Evolutionary conservation across 176 grass and related monocot genomes (phyloP).

Genomic region (Chrysopogon serrulatus): DNA sequence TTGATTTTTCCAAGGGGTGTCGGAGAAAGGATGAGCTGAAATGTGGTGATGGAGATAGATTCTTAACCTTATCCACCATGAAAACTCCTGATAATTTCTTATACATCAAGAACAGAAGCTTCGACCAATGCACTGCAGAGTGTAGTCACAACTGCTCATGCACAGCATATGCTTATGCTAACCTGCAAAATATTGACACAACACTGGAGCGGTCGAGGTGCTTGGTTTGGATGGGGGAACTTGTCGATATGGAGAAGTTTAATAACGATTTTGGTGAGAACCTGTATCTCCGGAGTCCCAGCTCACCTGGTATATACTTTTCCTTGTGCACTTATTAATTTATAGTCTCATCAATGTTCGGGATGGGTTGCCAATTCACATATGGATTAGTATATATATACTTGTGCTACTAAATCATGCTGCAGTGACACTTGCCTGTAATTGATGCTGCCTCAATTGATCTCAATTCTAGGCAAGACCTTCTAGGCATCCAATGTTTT

Average conservation of each 20-base stretch:
- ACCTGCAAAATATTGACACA: neutral
- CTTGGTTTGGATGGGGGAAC: slow-evolving; percentile 50
- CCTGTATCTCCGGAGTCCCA: slow-evolving; percentile 39
- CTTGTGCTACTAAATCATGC: neutral
- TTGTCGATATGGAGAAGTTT: slow-evolving; percentile 36
- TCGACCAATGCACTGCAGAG: slow-evolving; percentile 15
- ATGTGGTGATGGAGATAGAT: neutral
- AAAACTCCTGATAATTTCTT: neutral
- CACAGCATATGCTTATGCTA: slow-evolving; percentile 43
- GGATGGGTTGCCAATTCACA: neutral
- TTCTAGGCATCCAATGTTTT: neutral
- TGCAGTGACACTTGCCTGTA: neutral
- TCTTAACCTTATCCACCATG: neutral
- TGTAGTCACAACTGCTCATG: slow-evolving; percentile 48
- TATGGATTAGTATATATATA: neutral
- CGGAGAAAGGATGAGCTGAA: slow-evolving; percentile 10
- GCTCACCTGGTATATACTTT: slow-evolving; percentile 27
- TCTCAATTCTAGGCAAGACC: neutral
- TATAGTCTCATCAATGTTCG: neutral
- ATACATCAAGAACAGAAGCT: neutral
- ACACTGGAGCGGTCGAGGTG: slow-evolving; percentile 27
- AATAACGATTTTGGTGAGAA: slow-evolving; percentile 18
- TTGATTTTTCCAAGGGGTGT: slow-evolving; percentile 36
- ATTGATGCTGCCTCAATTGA: neutral
- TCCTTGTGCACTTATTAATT: neutral